Base-by-base conservation (phyloP, 1,284 basidiomycete genomes). In the Moniliella sp. region DNA sequence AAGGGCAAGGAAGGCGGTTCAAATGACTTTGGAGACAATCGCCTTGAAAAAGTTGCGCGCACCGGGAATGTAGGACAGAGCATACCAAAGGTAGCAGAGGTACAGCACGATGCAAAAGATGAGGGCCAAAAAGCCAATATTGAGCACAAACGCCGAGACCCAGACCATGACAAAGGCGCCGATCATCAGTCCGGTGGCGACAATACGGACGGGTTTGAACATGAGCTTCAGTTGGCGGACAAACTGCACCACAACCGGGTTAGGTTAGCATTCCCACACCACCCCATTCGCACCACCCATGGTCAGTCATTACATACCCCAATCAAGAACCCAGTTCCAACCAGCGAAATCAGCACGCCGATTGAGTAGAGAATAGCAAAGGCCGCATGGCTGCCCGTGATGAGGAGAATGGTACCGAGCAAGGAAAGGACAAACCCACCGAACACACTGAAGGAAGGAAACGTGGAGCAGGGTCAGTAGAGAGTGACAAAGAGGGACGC, bases 161-260 rank as follows among this genome's bases (percentile, higher is more conserved):
- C 48, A 52, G 11, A 52, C 48, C 40, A 50, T 39, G 28, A 44
- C 27, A 15, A 50, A 48, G 4, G 40, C 39, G 14, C 61, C 73
- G 3, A 91, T 57, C 62, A 91, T 73, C 18, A 86, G 54, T 36
- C 82, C 60, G 0, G 80, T 74, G 0, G 84, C 83, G 7, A 78
- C 64, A n/a, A 88, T 64, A 33, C 83, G 77, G 14, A 86, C 72
- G 31, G 78, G 76, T 61, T 84, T 82, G 69, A 88, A 88, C 82
- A 86, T 86, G 78, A 81, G 44, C 15, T 39, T 28, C 31, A 44
- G 43, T 36, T 42, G 43, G n/a, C n/a, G n/a, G n/a, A n/a, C n/a
- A n/a, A n/a, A n/a, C n/a, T n/a, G n/a, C 14, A 23, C 17, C n/a
- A 4, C 14, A 11, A 10, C n/a, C n/a, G 5, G 17, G 5, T 10